Base-by-base conservation (phyloP, 2,329 filamentous ascomycete genomes). In the Paracoccidioides brasiliensis region DNA sequence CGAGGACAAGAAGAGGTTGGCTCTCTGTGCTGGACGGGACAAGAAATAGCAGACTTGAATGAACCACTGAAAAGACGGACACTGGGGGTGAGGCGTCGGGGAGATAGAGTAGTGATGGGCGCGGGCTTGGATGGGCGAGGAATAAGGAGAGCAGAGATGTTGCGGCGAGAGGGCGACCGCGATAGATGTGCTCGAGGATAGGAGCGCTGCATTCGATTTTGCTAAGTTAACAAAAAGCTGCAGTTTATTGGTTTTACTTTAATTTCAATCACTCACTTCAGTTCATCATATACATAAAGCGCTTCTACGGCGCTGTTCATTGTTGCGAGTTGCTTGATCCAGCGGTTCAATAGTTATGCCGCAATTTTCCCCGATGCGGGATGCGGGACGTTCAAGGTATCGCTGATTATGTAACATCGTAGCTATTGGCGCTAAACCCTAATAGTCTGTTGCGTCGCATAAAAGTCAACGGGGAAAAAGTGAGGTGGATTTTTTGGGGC, bases 281-380 rank as follows among this genome's bases (percentile, higher is more conserved):
- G 83, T 77, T 96, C 90, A 80, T 97, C 90, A 72, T 87, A 96
- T 70, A 98, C 90, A 77, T 97, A 91, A 67, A 98, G 79, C 69
- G 91, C 93, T 78, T 97, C 91, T 68, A 98, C 87, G 68, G 87
- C 83, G 75, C 88, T 83, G 75, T 81, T 88, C 86, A 90, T 91
- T 69, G 72, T 83, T 68, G 56, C 60, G 57, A 56, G 30, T 51
- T 37, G 32, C n/a, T 22, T 22, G 22, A 22, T 22, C 2, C 22
- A 22, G 22, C 22, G 22, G 22, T 22, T 22, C 22, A 22, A 1
- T 22, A 22, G 22, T 22, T 22, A 22, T 22, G 22, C 22, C 1
- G 22, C 22, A 22, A 22, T 22, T 22, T 22, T 22, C 22, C 2
- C 22, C 22, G 22, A 22, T 22, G 22, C 22, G 22, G 22, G 2